Conservation (phyloP, 768 basidiomycete genomes). For the Panaeolus cyanescens region DNA sequence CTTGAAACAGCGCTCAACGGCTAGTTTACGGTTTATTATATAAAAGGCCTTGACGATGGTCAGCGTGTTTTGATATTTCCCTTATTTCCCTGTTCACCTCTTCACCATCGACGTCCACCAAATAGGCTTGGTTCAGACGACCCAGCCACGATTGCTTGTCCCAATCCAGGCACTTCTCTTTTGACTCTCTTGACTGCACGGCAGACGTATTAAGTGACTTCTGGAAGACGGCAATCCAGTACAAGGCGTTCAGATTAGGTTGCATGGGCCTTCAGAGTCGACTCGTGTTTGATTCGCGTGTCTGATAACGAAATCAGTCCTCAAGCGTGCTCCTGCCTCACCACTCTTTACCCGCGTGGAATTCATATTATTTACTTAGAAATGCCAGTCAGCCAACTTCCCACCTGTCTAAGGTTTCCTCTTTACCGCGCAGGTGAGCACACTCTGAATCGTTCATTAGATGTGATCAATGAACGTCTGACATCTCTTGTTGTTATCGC, state of each 20-base stretch:
- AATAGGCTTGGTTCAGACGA: neutral
- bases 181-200: neutral
- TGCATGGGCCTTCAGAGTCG: neutral
- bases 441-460: neutral
- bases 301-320: conserved; percentile 1
- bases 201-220: neutral
- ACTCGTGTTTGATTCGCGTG: conserved; percentile 1
- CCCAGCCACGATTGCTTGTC: neutral
- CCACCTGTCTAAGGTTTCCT: neutral
- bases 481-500: neutral
- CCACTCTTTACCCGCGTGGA: neutral
- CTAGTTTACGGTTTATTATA: neutral
- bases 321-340: neutral
- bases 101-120: neutral
- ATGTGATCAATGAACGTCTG: neutral
- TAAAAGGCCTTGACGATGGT: neutral
- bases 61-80: neutral
- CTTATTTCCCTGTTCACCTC: neutral
- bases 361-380: neutral
- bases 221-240: neutral
- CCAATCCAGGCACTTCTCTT: neutral
- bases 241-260: neutral
- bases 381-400: neutral
- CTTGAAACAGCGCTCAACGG: neutral
- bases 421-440: neutral